These are phyloP conservation scores for Fusarium verticillioides DNA, from an alignment of 2,329 filamentous ascomycete species.

Conservation along the genomic window DNA sequence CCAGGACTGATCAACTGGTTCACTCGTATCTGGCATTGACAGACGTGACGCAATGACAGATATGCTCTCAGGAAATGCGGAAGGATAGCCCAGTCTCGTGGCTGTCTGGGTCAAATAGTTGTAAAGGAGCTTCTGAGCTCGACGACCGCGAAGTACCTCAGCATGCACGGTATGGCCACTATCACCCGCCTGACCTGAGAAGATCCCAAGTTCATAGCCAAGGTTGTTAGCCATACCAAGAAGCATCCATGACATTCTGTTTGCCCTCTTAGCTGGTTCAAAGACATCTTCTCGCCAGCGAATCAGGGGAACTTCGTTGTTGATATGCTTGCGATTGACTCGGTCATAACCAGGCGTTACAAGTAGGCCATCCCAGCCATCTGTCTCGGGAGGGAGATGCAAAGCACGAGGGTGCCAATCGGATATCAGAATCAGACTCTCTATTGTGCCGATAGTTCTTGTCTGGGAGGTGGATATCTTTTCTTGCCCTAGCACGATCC, in stretches of 20 bases:
- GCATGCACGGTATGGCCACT: not conserved
- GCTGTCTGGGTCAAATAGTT: constrained; percentile 34
- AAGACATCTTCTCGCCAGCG: constrained; percentile 43
- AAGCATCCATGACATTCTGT: constrained; percentile 46
- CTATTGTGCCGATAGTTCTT: constrained; percentile 32
- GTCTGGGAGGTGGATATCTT: constrained; percentile 38
- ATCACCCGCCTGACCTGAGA: constrained; percentile 1
- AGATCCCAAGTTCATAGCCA: constrained; percentile 38
- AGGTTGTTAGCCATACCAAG: constrained; percentile 34
- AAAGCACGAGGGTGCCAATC: constrained; percentile 41
- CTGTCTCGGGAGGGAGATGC: constrained; percentile 38
- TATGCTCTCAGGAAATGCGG: constrained; percentile 18
- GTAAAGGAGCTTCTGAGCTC: constrained; percentile 35
- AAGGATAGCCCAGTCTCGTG: constrained; percentile 10
- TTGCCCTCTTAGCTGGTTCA: constrained; percentile 39
- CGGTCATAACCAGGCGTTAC: constrained; percentile 37
- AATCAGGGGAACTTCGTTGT: constrained; percentile 37
- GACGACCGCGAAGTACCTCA: not conserved
- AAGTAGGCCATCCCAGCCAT: constrained; percentile 37
- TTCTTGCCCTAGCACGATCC: constrained; percentile 35
- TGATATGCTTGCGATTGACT: constrained; percentile 22
- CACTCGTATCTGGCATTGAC: not conserved
- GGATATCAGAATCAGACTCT: constrained; percentile 38
- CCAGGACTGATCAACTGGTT: constrained; percentile 5
- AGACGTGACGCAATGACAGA: constrained; percentile 8